A percentile compares a stretch with the other conserved stretches of the same genome.
Conservation (phyloP, 208 protist genomes). For the Leishmania major region DNA sequence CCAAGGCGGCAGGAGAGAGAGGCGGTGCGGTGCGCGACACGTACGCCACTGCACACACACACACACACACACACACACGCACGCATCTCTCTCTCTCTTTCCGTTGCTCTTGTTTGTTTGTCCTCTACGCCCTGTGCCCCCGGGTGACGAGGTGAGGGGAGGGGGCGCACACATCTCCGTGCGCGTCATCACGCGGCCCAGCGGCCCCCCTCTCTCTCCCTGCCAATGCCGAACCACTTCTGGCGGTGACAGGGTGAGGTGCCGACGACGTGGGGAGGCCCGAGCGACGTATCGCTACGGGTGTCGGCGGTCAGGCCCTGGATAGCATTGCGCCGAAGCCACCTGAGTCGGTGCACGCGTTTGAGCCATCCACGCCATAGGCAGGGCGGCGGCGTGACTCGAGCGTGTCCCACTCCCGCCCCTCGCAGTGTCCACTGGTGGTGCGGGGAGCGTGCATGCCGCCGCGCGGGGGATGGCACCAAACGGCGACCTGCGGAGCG, state of each 20-base stretch:
- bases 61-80: conserved; percentile 2
- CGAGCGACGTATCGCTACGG: not conserved
- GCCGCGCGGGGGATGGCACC: not conserved
- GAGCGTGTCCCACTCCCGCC: not conserved
- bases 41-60: not conserved
- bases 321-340: not conserved
- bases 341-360: not conserved
- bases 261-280: not conserved
- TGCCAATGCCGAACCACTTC: not conserved
- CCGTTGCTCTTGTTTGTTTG: too few species aligned
- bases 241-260: not conserved
- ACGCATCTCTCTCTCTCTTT: not conserved
- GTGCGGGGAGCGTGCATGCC: not conserved
- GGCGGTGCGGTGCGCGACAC: not conserved
- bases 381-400: not conserved
- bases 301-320: not conserved
- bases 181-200: too few species aligned
- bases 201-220: not conserved
- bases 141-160: too few species aligned
- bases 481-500: not conserved
- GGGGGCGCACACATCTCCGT: too few species aligned
- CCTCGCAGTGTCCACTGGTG: not conserved
- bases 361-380: not conserved
- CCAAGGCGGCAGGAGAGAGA: not conserved
- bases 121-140: too few species aligned